Base-by-base conservation (phyloP, 768 basidiomycete genomes). In the Tylopilus plumbeoviolaceoides region DNA sequence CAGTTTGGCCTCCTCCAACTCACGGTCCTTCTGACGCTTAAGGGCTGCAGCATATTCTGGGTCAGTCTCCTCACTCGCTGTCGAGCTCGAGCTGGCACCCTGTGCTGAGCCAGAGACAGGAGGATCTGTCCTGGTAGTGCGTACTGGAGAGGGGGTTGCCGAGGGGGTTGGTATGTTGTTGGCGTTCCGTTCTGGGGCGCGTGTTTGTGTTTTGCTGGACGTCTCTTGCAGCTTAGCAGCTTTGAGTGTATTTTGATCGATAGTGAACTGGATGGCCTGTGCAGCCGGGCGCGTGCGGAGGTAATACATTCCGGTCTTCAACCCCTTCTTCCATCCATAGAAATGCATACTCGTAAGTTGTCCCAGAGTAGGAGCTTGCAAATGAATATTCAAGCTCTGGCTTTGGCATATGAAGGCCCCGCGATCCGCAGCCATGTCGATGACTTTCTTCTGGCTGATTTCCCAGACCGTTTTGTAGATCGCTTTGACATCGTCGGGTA, bases 401-500 rank as follows among this genome's bases (percentile, higher is more conserved):
- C 84, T 87, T 72, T 99, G 95, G 73, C 93, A 95, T 72, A 98
- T 97, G 76, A 86, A 99, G 1, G 97, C 93, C 36, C 95, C 95
- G 55, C 97, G 93, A 69, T 99, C 97, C n/a, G 97, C 97, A 48
- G 97, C 89, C 61, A 99, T 80, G 74, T 99, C 97, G 53, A 99
- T 85, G 58, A 99, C 85, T 68, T 91, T 94, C 89, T 98, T 98
- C 77, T 98, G 95, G 42, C 83, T 87, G 71, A 99, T 95, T 76
- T 99, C 95, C 95, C 95, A 99, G 45, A 98, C 95, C n/a, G 95
- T 99, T 78, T 98, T 98, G 84, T 99, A 99, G 75, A 99, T 94
- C 0, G 91, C 89, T 74, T 97, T 98, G 73, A 95, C 79, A 59
- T 97, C 83, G 53, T 84, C 85, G 2, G 95, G 95, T 59, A 98